Evolutionary conservation across 2,329 filamentous ascomycete genomes (phyloP), one percentile per base, ranked within the genome.

Genomic region (Colletotrichum orbiculare): DNA sequence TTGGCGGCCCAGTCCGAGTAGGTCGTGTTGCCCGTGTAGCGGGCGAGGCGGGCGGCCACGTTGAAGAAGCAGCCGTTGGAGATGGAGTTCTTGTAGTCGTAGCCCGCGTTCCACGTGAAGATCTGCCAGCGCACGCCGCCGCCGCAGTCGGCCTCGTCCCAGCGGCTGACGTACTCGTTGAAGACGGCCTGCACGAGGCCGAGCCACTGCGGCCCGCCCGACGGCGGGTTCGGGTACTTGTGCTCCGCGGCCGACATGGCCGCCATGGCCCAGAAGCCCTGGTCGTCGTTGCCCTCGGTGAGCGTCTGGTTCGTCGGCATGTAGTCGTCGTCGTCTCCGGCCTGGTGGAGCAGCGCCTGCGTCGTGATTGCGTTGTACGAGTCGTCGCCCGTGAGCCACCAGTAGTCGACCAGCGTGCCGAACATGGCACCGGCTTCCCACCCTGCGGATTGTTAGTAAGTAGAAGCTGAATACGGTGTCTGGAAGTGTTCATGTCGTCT

Each of bases 91-190:
- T 91, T 90, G 79, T 90, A 90, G 75, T 86, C 81, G 78, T 80
- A 89, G 46, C 92, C 92, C 61, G 83, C 86, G 78, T 94, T 94
- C 79, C 89, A 92, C 13, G 87, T 83, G 79, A 90, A 94, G 67
- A 96, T 91, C 79, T 97, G 93, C 94, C 94, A 97, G 67, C 90
- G 87, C 68, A 97, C 78, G 8, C 93, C 93, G 50, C 93, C 93
- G 47, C 79, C 82, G 76, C 93, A 97, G 2, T 81, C 81, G 0
- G 77, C 71, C 2, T 78, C 79, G 70, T 96, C 89, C 90, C 92
- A 95, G 34, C 92, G 86, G n/a, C 78, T 77, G 2, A 87, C 87
- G 72, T 93, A 93, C 55, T 90, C 89, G 79, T 95, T 93, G 77
- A 95, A 96, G 2, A 93, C 90, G 8, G 90, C 91, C 74, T 94